phyloP scores from a whole-genome alignment of 495 filamentous ascomycete species.

The Hypoxylon rickii region DNA sequence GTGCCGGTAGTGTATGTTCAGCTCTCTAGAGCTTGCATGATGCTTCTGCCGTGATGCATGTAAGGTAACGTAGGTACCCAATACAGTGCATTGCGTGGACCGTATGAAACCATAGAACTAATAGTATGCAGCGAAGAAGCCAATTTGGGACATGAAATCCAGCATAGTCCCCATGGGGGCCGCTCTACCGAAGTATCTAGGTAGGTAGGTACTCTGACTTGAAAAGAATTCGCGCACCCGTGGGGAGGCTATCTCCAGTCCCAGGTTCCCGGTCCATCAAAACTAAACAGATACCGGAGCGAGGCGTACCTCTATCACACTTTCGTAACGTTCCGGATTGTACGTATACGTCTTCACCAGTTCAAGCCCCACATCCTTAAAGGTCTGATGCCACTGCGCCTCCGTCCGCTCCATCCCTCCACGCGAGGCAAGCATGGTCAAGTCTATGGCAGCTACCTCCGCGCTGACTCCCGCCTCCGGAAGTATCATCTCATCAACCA shows the following conservation, averaged over 20 bases:
- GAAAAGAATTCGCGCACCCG: background rate
- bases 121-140: no score
- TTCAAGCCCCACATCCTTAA: background rate
- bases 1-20: no score
- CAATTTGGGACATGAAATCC: no score
- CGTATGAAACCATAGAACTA: no score
- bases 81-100: no score
- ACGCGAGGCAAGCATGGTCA: background rate
- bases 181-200: no score
- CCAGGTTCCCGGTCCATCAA: background rate
- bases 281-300: background rate
- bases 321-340: background rate
- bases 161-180: no score
- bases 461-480: background rate
- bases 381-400: background rate
- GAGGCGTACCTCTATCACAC: background rate
- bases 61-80: no score
- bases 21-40: no score
- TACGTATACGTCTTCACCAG: background rate
- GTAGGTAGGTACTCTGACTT: no score
- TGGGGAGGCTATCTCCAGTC: background rate
- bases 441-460: background rate
- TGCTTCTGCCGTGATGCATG: no score
- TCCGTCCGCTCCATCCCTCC: background rate
- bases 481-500: background rate